Conservation (phyloP, 805 yeast genomes). For the Cyberlindnera nakhonratchasimensis region DNA sequence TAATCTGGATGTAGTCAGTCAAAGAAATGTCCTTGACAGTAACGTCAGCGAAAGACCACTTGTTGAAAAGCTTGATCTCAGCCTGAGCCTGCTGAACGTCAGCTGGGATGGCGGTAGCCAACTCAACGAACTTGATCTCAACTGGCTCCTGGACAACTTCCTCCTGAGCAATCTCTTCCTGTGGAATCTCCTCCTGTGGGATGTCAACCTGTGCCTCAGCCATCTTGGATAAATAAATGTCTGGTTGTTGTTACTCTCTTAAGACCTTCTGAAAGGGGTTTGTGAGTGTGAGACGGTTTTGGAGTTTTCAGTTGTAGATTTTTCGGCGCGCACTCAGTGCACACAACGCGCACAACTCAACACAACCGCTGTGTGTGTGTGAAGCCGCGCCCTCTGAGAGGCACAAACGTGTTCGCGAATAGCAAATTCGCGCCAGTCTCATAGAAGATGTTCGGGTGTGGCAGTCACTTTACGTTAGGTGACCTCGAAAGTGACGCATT, state of each 20-base stretch:
- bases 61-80: constrained; percentile 98
- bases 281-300: constrained; percentile 2
- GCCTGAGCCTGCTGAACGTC: constrained; percentile 94
- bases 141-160: constrained; percentile 82
- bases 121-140: constrained; percentile 72
- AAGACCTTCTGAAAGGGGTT: background rate
- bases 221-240: constrained; percentile 48
- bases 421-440: background rate
- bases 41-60: constrained; percentile 98
- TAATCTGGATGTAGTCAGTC: constrained; percentile 97
- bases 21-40: constrained; percentile 97
- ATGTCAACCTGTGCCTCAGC: constrained; percentile 65
- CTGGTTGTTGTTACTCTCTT: constrained; percentile 6
- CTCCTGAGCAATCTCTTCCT: constrained; percentile 48
- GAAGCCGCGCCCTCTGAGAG: background rate
- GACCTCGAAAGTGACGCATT: constrained; percentile 8
- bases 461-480: too few species aligned
- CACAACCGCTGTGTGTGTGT: constrained; percentile 3
- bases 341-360: background rate
- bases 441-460: constrained; percentile 10
- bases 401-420: constrained; percentile 2
- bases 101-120: constrained; percentile 96
- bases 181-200: constrained; percentile 36
- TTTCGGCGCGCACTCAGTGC: constrained; percentile 7
- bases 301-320: constrained; percentile 15